A percentile compares a stretch with the other conserved stretches of the same genome.
Conservation (phyloP, 441 rosid genomes). For the Adansonia rubrostipa region DNA sequence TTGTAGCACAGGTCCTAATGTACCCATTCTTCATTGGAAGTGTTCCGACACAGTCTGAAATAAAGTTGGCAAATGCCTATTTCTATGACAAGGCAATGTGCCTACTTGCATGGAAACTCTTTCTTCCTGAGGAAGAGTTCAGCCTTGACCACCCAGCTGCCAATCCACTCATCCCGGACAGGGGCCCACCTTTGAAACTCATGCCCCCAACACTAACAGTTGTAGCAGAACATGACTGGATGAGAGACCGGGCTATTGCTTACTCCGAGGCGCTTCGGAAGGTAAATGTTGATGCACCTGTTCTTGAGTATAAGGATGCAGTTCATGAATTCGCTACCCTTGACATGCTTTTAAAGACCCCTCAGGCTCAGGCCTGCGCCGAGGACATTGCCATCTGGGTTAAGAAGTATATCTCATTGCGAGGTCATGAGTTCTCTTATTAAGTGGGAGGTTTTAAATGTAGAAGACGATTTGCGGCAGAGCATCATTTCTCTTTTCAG, state of each 20-base stretch:
- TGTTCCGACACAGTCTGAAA: slow-evolving; percentile 83
- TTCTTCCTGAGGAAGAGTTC: slow-evolving; percentile 79
- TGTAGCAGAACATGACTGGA: slow-evolving; percentile 95
- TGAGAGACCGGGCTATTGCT: slow-evolving; percentile 95
- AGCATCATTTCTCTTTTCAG: slow-evolving; percentile 24
- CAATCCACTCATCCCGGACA: slow-evolving; percentile 75
- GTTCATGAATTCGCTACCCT: slow-evolving; percentile 96
- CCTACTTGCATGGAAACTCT: slow-evolving; percentile 86
- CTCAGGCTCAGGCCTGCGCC: slow-evolving; percentile 88
- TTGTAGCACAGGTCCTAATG: slow-evolving; percentile 91
- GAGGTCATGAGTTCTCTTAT: slow-evolving; percentile 92
- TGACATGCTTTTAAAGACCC: slow-evolving; percentile 84
- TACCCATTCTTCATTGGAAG: slow-evolving; percentile 87
- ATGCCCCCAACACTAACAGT: slow-evolving; percentile 95
- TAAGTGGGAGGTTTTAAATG: slow-evolving; percentile 32
- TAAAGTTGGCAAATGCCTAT: slow-evolving; percentile 86
- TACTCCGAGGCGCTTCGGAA: slow-evolving; percentile 89
- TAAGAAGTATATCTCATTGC: slow-evolving; percentile 79
- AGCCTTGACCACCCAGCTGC: slow-evolving; percentile 89
- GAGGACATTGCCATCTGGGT: slow-evolving; percentile 96
- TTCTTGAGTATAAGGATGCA: slow-evolving; percentile 89
- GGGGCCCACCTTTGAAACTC: slow-evolving; percentile 79
- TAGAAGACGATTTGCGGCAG: slow-evolving; percentile 18
- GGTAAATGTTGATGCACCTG: slow-evolving; percentile 93
- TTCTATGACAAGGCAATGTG: slow-evolving; percentile 86